phyloP scores from a whole-genome alignment of 352 stramenopile genomes.

The Phytophthora nicotianae region DNA sequence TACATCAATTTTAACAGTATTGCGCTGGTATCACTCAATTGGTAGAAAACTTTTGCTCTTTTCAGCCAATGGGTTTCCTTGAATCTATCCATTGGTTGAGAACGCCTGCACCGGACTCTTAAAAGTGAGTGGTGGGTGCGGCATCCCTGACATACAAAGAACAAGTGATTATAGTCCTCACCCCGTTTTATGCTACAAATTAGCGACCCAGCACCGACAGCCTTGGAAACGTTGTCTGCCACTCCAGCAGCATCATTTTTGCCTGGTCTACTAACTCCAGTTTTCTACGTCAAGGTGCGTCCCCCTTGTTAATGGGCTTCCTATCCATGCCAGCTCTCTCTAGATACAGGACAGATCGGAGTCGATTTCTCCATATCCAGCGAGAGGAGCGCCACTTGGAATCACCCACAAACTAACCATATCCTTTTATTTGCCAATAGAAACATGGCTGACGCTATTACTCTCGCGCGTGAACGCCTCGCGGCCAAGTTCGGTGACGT shows the following conservation, averaged over 20 bases:
- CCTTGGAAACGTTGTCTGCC: slow-evolving; percentile 10
- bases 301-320: slow-evolving; percentile 2
- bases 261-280: slow-evolving; percentile 70
- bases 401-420: background rate
- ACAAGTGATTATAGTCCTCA: background rate
- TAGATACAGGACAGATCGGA: slow-evolving; percentile 6
- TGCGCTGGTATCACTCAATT: background rate
- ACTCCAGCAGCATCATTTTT: slow-evolving; percentile 57
- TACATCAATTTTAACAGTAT: slow-evolving; percentile 19
- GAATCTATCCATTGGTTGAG: slow-evolving; percentile 38
- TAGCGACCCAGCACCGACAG: slow-evolving; percentile 1
- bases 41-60: slow-evolving; percentile 6
- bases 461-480: slow-evolving; percentile 86
- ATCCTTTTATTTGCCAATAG: background rate
- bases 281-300: slow-evolving; percentile 41
- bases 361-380: background rate
- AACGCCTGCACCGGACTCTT: slow-evolving; percentile 23
- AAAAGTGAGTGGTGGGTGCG: slow-evolving; percentile 5
- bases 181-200: slow-evolving; percentile 30
- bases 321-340: background rate
- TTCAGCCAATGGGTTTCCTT: slow-evolving; percentile 15
- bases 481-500: slow-evolving; percentile 89
- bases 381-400: background rate
- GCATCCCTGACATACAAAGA: slow-evolving; percentile 14
- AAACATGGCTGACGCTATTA: slow-evolving; percentile 90